Evolutionary conservation across 1,139 yeast species (phyloP), one percentile per base, ranked within the genome.

Genomic region (Tardiomyces digboiensis): DNA sequence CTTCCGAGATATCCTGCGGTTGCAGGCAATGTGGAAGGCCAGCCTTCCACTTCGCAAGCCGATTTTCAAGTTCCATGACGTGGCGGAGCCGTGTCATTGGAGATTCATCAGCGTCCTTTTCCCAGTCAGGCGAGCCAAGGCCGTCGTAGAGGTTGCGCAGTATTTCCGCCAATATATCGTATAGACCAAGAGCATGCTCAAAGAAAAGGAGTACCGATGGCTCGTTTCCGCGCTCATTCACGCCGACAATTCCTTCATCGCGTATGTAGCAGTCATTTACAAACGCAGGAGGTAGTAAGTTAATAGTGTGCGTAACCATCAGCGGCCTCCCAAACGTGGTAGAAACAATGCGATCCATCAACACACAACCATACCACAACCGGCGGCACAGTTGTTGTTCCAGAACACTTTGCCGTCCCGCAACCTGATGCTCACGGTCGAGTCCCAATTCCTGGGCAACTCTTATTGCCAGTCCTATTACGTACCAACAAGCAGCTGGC

Each of bases 371-470:
- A 40, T 49, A 50, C 56, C 56, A 53, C 19, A 50, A 33, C 16
- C 56, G 41, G n/a, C 55, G 46, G 20, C 54, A 48, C 37, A 50
- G 13, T 26, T 52, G 49, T 44, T 50, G 50, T 21, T 52, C 56
- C 29, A 53, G 43, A 13, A 29, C 16, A 38, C 46, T 47, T 7
- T 42, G 41, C 3, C 52, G 43, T 2, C 38, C 23, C 13, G 42
- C 19, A 7, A 47, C 42, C 14, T 49, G 49, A 14, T 19, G 19
- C 19, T 52, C 52, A 13, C 50, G 43, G 38, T 54, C 52, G 13
- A 54, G 46, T 2, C 58, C 58, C 44, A 50, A 46, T 14, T 50
- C 50, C 39, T 54, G 58, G 2, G 55, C 58, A 7, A 54, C 51
- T 20, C 57, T 39, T 19, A 51, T 47, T 6, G 56, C 47, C n/a